Base-by-base conservation (phyloP, 2,329 filamentous ascomycete species). In the Dactylonectria macrodidyma region DNA sequence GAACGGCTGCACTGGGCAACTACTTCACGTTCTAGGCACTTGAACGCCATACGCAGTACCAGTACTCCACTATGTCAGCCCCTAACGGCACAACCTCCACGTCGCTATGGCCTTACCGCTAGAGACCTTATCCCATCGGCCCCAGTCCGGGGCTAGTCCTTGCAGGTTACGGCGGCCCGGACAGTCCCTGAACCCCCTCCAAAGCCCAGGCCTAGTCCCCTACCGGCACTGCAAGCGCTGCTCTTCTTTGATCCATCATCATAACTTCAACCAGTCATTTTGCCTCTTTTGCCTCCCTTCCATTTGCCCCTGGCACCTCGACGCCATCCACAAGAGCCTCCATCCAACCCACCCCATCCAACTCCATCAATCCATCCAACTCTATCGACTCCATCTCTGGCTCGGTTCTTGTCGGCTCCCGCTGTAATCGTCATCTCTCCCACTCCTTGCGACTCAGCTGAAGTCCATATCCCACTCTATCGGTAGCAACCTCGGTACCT, bases 371-470 rank as follows among this genome's bases (percentile, higher is more conserved):
- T 30, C 26, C 26, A 30, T 30, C 26, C 26, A 30, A 30, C 26
- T 30, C 26, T 30, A 7, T 30, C 26, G 26, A 30, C 26, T 30
- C 26, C 26, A 30, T 30, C 26, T 30, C 26, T 30, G 4, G 26
- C 26, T 44, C 41, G 41, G 41, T 44, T 44, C 41, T 44, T 8
- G 41, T 16, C 41, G 41, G 41, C 41, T 44, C 16, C n/a, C 41
- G 41, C 19, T 46, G 38, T 1, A 30, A 41, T 51, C 44, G 41
- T 10, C 36, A 46, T 47, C 50, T 16, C 36, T 51, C 36, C 50
- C 46, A 22, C 50, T 46, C 5, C 54, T 50, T 14, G 61, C 38
- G 58, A 57, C 54, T 5, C 44, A 50, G n/a, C 61, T 46, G 46
- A 46, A 38, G 46, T 33, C 11, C n/a, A 2, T 14, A 34, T 14